Evolutionary conservation across 306 rosid genomes (phyloP).

Genomic region (Glycine latifolia): DNA sequence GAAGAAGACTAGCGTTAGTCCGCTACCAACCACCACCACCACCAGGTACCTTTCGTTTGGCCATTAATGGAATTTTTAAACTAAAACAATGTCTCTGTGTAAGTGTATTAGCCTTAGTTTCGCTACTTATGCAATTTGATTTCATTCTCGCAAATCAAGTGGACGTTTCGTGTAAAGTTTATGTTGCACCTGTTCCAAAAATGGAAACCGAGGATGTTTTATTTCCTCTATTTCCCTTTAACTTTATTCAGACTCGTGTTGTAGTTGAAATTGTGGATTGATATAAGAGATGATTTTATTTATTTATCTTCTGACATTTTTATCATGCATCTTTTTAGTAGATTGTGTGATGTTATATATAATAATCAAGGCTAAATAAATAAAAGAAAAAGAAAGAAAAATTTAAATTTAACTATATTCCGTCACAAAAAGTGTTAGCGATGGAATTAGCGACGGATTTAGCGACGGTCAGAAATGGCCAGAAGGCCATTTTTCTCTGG

Average conservation of each 20-base stretch:
- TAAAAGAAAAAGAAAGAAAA: too few relatives aligned
- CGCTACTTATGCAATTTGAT: background rate
- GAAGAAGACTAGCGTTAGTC: too few relatives aligned
- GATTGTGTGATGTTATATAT: slow-evolving; percentile 13
- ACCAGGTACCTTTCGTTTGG: too few relatives aligned
- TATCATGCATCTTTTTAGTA: slow-evolving; percentile 14
- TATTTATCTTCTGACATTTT: slow-evolving; percentile 21
- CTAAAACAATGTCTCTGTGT: background rate
- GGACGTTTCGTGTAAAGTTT: slow-evolving; percentile 62
- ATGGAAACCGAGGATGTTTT: slow-evolving; percentile 57
- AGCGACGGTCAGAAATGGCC: too few relatives aligned
- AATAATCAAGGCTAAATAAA: too few relatives aligned
- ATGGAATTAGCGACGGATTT: too few relatives aligned
- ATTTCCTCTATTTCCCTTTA: slow-evolving; percentile 38
- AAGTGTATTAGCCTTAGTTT: background rate
- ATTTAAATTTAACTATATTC: too few relatives aligned
- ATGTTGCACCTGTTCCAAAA: slow-evolving; percentile 82
- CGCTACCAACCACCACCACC: too few relatives aligned
- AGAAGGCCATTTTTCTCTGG: too few relatives aligned
- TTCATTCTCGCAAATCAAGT: slow-evolving; percentile 55
- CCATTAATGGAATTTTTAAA: too few relatives aligned
- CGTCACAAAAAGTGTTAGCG: too few relatives aligned
- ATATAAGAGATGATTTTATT: background rate
- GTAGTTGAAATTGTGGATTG: background rate
- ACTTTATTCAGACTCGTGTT: background rate